Percentiles rank a stretch among this genome's conserved stretches.
Evolutionary conservation across 495 filamentous ascomycete genomes (phyloP).

Genomic region (Entonaema liquescens): DNA sequence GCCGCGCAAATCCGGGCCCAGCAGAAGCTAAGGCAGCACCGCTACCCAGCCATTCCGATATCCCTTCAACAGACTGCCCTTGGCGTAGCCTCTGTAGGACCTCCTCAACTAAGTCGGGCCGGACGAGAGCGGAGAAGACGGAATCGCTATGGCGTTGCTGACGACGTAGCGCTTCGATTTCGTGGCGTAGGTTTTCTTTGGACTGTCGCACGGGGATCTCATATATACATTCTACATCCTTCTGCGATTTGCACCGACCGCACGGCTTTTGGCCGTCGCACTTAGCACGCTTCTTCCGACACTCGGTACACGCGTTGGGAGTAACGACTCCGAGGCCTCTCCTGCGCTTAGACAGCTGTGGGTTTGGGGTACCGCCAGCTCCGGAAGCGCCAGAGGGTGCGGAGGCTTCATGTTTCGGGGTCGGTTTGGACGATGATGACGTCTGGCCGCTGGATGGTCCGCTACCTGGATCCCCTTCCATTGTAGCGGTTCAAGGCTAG

Average conservation of each 20-base stretch:
- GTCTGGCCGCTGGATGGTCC: constrained; percentile 39
- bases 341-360: constrained; percentile 52
- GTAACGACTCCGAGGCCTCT: constrained; percentile 63
- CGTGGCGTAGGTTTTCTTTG: constrained; percentile 61
- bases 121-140: constrained; percentile 56
- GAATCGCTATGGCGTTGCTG: constrained; percentile 57
- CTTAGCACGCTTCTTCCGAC: constrained; percentile 66
- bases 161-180: constrained; percentile 60
- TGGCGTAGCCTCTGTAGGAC: constrained; percentile 57
- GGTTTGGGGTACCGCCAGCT: constrained; percentile 13
- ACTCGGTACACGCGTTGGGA: constrained; percentile 65
- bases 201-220: constrained; percentile 63
- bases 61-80: constrained; percentile 59
- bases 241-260: constrained; percentile 57
- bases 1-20: constrained; percentile 32
- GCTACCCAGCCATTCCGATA: constrained; percentile 57
- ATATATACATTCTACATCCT: constrained; percentile 61
- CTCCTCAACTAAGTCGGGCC: constrained; percentile 56
- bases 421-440: constrained; percentile 39
- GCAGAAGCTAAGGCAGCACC: constrained; percentile 28
- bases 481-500: constrained; percentile 26
- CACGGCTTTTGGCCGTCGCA: constrained; percentile 65
- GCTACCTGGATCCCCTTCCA: constrained; percentile 44
- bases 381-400: constrained; percentile 25
- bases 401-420: constrained; percentile 38